phyloP scores from a whole-genome alignment of 2,329 filamentous ascomycete genomes.

The Trichoderma lentiforme region DNA sequence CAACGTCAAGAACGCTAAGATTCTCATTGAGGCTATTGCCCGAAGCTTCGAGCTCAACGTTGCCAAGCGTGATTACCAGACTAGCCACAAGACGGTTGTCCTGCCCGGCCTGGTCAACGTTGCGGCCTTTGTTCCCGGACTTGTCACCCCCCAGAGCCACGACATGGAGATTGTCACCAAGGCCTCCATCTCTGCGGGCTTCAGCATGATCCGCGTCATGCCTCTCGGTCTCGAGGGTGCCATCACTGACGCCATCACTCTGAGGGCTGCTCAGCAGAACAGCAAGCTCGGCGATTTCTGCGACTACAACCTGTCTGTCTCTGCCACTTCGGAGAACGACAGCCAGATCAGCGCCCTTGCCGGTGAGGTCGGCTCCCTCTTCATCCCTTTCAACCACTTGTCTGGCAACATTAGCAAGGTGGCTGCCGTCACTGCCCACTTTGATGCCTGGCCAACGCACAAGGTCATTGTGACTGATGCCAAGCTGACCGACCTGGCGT shows the following conservation, averaged over 20 bases:
- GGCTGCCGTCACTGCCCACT: constrained; percentile 73
- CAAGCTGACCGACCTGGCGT: constrained; percentile 76
- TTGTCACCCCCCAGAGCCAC: constrained; percentile 60
- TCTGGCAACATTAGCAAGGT: constrained; percentile 83
- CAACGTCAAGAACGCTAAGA: constrained; percentile 99
- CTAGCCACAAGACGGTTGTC: constrained; percentile 73
- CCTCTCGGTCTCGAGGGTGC: constrained; percentile 70
- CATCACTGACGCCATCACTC: constrained; percentile 67
- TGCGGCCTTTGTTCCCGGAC: constrained; percentile 73
- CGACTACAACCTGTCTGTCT: constrained; percentile 60
- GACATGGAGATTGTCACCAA: constrained; percentile 70
- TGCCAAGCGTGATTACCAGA: constrained; percentile 82
- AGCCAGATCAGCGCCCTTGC: constrained; percentile 71
- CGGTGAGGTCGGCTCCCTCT: constrained; percentile 72
- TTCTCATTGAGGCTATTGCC: constrained; percentile 89
- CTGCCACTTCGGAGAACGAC: constrained; percentile 31
- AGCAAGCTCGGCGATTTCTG: constrained; percentile 65
- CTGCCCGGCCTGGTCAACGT: constrained; percentile 76
- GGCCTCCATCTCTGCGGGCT: constrained; percentile 70
- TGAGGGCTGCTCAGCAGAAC: constrained; percentile 70
- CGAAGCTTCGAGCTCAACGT: constrained; percentile 84
- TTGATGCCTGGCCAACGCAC: constrained; percentile 71
- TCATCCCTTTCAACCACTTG: constrained; percentile 79
- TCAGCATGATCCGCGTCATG: constrained; percentile 78
- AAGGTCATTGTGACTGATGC: constrained; percentile 82